Percentiles rank a stretch among this genome's conserved stretches.
Conservation (phyloP, 1,284 basidiomycete genomes). For the Clitocybe nebularis region DNA sequence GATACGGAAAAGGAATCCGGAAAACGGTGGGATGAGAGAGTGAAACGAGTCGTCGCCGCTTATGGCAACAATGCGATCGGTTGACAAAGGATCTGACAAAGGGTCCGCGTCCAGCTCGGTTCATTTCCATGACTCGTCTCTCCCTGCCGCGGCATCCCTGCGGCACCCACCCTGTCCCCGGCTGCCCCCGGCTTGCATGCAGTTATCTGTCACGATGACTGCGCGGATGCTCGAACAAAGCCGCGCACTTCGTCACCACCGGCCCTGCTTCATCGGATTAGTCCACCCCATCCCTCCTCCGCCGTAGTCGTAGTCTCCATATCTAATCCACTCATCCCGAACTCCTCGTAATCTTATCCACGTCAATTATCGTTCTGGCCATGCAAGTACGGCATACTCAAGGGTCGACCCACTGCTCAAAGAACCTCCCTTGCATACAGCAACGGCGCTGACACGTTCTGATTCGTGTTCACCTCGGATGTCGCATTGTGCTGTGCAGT, state of each 20-base stretch:
- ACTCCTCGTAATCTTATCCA: too few species aligned
- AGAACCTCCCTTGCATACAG: too few species aligned
- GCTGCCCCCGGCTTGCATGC: conserved; percentile 1
- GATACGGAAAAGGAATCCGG: conserved; percentile 29
- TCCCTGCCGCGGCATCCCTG: conserved; percentile 11
- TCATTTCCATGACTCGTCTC: conserved; percentile 16
- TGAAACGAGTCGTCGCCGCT: conserved; percentile 14
- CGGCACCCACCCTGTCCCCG: conserved; percentile 17
- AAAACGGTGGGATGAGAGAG: conserved; percentile 15
- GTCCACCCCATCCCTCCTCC: background rate
- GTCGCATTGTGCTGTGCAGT: too few species aligned
- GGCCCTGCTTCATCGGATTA: background rate
- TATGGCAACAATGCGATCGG: conserved; percentile 17
- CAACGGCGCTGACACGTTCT: too few species aligned
- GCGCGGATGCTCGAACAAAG: background rate
- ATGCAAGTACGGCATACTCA: too few species aligned
- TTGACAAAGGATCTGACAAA: conserved; percentile 21
- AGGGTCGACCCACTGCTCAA: too few species aligned
- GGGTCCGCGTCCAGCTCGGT: conserved; percentile 13
- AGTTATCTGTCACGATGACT: conserved; percentile 3
- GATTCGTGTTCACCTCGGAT: too few species aligned
- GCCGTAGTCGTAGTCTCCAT: conserved; percentile 3
- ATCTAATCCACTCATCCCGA: background rate
- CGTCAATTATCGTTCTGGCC: too few species aligned
- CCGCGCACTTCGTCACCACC: conserved; percentile 1